phyloP scores from a whole-genome alignment of 805 yeast species.

The Starmerella apicola region DNA sequence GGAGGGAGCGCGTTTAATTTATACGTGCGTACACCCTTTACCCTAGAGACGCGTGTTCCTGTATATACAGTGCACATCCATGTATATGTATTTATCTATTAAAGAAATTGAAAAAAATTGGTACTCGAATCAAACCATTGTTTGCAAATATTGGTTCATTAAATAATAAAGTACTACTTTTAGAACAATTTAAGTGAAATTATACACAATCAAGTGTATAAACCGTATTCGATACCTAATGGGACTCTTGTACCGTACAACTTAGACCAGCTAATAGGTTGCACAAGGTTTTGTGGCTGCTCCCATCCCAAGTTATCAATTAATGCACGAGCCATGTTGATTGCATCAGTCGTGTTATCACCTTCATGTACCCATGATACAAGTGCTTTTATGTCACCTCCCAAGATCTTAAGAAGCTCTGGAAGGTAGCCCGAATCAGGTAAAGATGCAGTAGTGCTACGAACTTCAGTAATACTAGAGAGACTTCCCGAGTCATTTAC shows the following conservation, averaged over 20 bases:
- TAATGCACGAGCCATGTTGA: slow-evolving; percentile 34
- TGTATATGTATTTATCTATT: no score
- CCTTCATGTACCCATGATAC: slow-evolving; percentile 74
- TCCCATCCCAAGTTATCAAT: slow-evolving; percentile 24
- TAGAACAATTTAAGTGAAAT: no score
- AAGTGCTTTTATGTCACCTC: slow-evolving; percentile 19
- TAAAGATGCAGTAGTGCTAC: slow-evolving; percentile 8
- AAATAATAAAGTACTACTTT: no score
- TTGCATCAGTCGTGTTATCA: slow-evolving; percentile 69
- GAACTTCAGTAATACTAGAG: not conserved
- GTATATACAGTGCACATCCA: no score
- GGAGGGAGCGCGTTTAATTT: no score
- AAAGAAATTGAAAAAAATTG: no score
- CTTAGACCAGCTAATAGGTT: slow-evolving; percentile 73
- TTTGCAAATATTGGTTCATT: no score
- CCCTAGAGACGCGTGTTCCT: no score
- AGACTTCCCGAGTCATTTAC: slow-evolving; percentile 25
- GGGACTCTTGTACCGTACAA: slow-evolving; percentile 70
- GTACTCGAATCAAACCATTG: no score
- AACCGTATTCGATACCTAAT: slow-evolving; percentile 59
- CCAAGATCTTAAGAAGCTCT: slow-evolving; percentile 20
- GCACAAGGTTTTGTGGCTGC: slow-evolving; percentile 8
- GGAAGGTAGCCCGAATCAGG: slow-evolving; percentile 28
- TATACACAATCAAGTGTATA: slow-evolving; percentile 40
- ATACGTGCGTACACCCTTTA: no score